Evolutionary conservation across 352 stramenopile genomes (phyloP), one percentile per base, ranked within the genome.

Genomic region (Aphanomyces invadans): DNA sequence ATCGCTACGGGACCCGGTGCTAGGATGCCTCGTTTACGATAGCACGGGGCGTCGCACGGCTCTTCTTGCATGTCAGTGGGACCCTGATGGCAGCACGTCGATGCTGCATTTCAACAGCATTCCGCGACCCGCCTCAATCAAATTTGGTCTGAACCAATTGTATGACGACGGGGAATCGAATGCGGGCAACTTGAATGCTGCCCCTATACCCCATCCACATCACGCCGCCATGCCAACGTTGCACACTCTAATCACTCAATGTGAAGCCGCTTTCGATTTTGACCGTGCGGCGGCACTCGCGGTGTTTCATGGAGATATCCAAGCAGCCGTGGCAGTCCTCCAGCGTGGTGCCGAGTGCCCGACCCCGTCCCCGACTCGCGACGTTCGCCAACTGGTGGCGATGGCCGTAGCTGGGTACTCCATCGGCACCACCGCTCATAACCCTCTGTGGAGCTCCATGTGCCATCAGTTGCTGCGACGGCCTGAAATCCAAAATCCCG

Each of bases 371-470:
- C 78, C 88, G 48, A 73, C 78, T 42, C 54, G 80, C 0, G 87
- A 95, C 56, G 73, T 95, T 19, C 69, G 92, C n/a, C 81, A 93
- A 66, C 79, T 95, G n/a, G 86, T 92, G 5, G 87, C 87, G 0
- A 95, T 95, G 87, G 87, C 87, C 1, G 71, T 95, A 42, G 85
- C 87, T 19, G 87, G 87, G 0, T 95, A 92, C 62, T 87, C 85
- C 48, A 59, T 71, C 12, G 71, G 76, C 19, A 73, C 75, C 2
- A 61, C 78, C 5, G 83, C 79, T 3, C 38, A 21, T 1, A 63
- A 63, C 25, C 28, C 60, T n/a, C 69, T 95, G 36, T 95, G 87
- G 87, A 74, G 72, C 2, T 81, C 62, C 19, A 93, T 89, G 79
- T 92, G 82, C 29, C 76, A 88, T 56, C 82, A 92, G 63, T 71